A percentile compares a stretch with the other conserved stretches of the same genome.
These are phyloP conservation scores for Penicillium ochrochloron DNA, from an alignment of 495 filamentous ascomycete genomes.

Conservation along the genomic window DNA sequence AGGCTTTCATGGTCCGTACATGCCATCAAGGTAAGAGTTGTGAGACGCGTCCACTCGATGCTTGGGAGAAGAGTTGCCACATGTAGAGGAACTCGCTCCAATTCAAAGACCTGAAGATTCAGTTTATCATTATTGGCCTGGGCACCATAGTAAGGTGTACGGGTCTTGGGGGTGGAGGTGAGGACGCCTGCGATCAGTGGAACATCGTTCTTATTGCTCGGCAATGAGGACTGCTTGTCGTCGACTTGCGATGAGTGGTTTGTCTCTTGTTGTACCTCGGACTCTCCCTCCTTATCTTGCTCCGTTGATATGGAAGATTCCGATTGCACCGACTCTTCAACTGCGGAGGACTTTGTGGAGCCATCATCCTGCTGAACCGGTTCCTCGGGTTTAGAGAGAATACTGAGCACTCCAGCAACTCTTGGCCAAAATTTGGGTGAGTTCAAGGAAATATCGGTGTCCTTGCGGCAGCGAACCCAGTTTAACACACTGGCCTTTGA, in stretches of 20 bases:
- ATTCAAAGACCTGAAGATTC: conserved; percentile 74
- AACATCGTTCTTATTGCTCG: not conserved
- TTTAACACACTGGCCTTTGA: conserved; percentile 56
- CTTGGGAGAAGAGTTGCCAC: conserved; percentile 68
- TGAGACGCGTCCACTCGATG: conserved; percentile 80
- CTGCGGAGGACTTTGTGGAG: not conserved
- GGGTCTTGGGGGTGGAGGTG: conserved; percentile 5
- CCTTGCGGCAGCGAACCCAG: conserved; percentile 53
- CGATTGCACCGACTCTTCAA: conserved; percentile 9
- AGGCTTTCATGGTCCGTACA: conserved; percentile 79
- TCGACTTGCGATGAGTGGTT: not conserved
- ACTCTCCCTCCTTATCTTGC: not conserved
- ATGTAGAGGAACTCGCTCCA: conserved; percentile 81
- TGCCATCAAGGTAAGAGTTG: conserved; percentile 79
- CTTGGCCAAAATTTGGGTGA: conserved; percentile 41
- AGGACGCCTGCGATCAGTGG: not conserved
- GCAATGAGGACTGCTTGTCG: not conserved
- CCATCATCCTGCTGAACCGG: not conserved
- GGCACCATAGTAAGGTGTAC: not conserved
- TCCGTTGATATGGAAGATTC: conserved; percentile 7
- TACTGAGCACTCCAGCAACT: conserved; percentile 75
- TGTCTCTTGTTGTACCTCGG: not conserved
- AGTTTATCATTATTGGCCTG: conserved; percentile 43
- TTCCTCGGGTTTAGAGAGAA: conserved; percentile 57
- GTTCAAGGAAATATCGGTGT: conserved; percentile 46